These are phyloP conservation scores for Hypomyces rosellus DNA, from an alignment of 2,329 filamentous ascomycete genomes.

Conservation along the genomic window DNA sequence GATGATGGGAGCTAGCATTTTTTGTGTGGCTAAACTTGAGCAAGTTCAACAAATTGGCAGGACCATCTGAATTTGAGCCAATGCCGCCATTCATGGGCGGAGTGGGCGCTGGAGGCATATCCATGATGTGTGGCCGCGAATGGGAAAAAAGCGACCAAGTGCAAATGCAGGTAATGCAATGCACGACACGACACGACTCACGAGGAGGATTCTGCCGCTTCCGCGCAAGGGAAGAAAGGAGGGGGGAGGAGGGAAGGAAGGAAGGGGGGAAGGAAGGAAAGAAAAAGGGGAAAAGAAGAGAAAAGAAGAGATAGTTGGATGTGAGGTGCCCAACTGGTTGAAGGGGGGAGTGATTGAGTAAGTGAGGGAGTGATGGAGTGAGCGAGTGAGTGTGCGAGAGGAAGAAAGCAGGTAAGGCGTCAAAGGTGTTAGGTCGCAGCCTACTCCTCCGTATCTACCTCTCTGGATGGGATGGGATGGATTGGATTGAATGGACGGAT, in stretches of 20 bases:
- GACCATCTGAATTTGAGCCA: constrained; percentile 40
- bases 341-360: too few relatives aligned
- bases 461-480: not conserved
- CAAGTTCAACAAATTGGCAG: constrained; percentile 51
- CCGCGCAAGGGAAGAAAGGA: not conserved
- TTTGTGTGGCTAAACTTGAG: constrained; percentile 51
- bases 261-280: not conserved
- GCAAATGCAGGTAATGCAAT: constrained; percentile 10
- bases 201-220: not conserved
- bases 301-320: not conserved
- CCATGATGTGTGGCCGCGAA: constrained; percentile 22
- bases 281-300: not conserved
- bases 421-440: not conserved
- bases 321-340: too few relatives aligned
- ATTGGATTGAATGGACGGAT: not conserved
- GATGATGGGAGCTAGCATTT: constrained; percentile 16
- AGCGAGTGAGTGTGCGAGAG: not conserved
- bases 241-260: not conserved
- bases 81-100: constrained; percentile 36
- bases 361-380: not conserved
- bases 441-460: too few relatives aligned
- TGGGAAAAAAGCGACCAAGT: constrained; percentile 7
- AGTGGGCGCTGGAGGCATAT: constrained; percentile 47
- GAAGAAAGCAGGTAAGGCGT: not conserved
- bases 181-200: constrained; percentile 6